Conservation (phyloP, 805 yeast species). For the Monosporozyma aerobia region DNA sequence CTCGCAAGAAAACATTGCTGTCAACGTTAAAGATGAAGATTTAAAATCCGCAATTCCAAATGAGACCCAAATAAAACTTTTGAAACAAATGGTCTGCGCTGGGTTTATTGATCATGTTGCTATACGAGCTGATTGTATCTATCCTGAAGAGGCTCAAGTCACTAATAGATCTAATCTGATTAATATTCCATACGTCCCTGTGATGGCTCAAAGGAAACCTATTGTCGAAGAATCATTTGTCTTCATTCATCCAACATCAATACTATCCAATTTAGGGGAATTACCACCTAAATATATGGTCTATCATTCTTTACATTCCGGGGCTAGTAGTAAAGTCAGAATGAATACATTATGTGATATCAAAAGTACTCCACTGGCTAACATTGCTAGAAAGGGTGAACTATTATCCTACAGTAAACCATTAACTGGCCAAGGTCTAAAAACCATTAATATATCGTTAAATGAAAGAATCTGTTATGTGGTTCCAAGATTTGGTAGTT, state of each 20-base stretch:
- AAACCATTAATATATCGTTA: slow-evolving; percentile 57
- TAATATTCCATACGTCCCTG: slow-evolving; percentile 57
- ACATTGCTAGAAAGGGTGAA: slow-evolving; percentile 64
- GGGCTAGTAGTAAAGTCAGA: slow-evolving; percentile 44
- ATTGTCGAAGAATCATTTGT: slow-evolving; percentile 45
- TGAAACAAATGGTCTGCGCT: slow-evolving; percentile 87
- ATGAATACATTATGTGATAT: slow-evolving; percentile 73
- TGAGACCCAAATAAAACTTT: slow-evolving; percentile 57
- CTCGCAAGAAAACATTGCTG: slow-evolving; percentile 50
- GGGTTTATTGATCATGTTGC: slow-evolving; percentile 92
- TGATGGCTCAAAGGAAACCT: slow-evolving; percentile 32
- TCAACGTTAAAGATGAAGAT: slow-evolving; percentile 33
- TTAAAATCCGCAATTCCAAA: slow-evolving; percentile 58
- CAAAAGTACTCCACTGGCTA: slow-evolving; percentile 63
- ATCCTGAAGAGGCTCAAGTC: slow-evolving; percentile 51
- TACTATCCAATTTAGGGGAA: slow-evolving; percentile 50
- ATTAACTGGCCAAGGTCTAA: slow-evolving; percentile 72
- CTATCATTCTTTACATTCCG: slow-evolving; percentile 55
- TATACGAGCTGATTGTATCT: slow-evolving; percentile 62
- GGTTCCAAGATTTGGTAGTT: slow-evolving; percentile 82
- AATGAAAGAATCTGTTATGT: slow-evolving; percentile 81
- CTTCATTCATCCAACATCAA: slow-evolving; percentile 73
- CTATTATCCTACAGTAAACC: slow-evolving; percentile 84
- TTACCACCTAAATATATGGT: slow-evolving; percentile 74
- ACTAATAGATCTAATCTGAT: slow-evolving; percentile 50